Percentiles rank a stretch among this genome's conserved stretches.
phyloP scores from a whole-genome alignment of 371 early-diverging fungal genomes.

The Mucor mucedo region DNA sequence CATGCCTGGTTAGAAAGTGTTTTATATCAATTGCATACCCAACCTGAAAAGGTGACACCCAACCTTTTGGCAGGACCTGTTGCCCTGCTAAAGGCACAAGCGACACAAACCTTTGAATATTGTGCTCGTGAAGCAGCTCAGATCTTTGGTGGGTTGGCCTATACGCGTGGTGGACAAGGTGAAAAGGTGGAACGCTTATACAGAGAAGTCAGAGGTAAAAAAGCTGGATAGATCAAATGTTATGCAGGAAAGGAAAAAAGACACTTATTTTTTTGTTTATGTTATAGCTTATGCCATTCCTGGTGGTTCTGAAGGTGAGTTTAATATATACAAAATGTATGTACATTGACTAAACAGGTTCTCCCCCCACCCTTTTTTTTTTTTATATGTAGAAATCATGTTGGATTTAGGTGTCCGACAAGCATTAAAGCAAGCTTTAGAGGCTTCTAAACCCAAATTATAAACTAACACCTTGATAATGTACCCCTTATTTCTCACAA shows the following conservation, averaged over 20 bases:
- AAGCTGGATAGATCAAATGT: neutral
- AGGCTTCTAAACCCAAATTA: slow-evolving; percentile 6
- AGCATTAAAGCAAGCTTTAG: slow-evolving; percentile 57
- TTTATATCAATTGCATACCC: slow-evolving; percentile 68
- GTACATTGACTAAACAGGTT: too few relatives aligned
- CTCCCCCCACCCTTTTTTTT: too few relatives aligned
- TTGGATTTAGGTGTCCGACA: slow-evolving; percentile 82
- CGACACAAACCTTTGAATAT: slow-evolving; percentile 86
- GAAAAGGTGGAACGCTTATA: slow-evolving; percentile 88
- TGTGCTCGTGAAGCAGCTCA: slow-evolving; percentile 91
- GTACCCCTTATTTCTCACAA: too few relatives aligned
- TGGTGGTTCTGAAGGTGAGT: slow-evolving; percentile 78
- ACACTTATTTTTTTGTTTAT: neutral
- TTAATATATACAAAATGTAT: neutral
- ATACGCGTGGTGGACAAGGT: slow-evolving; percentile 85
- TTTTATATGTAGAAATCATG: slow-evolving; percentile 63
- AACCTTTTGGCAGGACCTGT: slow-evolving; percentile 85
- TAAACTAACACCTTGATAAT: neutral
- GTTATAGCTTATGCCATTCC: slow-evolving; percentile 79
- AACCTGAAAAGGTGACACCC: slow-evolving; percentile 73
- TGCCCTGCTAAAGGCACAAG: slow-evolving; percentile 86
- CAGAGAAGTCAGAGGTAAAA: slow-evolving; percentile 68
- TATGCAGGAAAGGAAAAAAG: neutral
- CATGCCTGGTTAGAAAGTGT: slow-evolving; percentile 85
- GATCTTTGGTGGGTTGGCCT: slow-evolving; percentile 90